Evolutionary conservation across 1,284 basidiomycete species (phyloP).

Genomic region (Naganishia cerealis): DNA sequence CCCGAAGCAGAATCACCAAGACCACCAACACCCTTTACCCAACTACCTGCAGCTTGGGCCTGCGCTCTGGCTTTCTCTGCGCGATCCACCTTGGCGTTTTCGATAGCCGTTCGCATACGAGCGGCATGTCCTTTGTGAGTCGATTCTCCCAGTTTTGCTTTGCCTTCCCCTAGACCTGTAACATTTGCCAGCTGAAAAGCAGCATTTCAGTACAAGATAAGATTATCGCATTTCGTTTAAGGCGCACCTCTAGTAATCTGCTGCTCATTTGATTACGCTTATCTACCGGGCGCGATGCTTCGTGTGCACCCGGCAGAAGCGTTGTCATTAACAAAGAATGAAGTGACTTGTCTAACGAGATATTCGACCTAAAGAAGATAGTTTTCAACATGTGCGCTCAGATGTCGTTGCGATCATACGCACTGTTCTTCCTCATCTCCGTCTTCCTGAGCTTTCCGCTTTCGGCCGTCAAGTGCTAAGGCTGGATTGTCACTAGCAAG

Average conservation of each 20-base stretch:
- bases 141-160: constrained; percentile 34
- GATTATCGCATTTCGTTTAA: not conserved
- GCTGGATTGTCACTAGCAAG: constrained; percentile 44
- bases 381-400: not conserved
- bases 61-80: constrained; percentile 41
- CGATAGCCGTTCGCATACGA: constrained; percentile 47
- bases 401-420: constrained; percentile 20
- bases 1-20: constrained; percentile 43
- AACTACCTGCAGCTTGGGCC: constrained; percentile 45
- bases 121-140: constrained; percentile 42
- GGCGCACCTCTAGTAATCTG: constrained; percentile 44
- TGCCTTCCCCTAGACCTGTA: constrained; percentile 47
- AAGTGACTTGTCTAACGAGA: constrained; percentile 51
- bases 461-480: constrained; percentile 34
- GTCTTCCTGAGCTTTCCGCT: constrained; percentile 35
- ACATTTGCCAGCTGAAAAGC: constrained; percentile 41
- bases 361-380: constrained; percentile 40
- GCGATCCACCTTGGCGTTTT: constrained; percentile 44
- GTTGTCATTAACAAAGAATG: constrained; percentile 52
- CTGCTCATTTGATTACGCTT: constrained; percentile 49
- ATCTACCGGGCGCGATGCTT: constrained; percentile 47
- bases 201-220: not conserved
- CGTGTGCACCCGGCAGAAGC: constrained; percentile 43
- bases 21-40: constrained; percentile 47
- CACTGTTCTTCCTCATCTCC: constrained; percentile 46